A percentile compares a stretch with the other conserved stretches of the same genome.
These are phyloP conservation scores for Gynostemma pentaphyllum DNA, from an alignment of 306 rosid species.

Conservation along the genomic window DNA sequence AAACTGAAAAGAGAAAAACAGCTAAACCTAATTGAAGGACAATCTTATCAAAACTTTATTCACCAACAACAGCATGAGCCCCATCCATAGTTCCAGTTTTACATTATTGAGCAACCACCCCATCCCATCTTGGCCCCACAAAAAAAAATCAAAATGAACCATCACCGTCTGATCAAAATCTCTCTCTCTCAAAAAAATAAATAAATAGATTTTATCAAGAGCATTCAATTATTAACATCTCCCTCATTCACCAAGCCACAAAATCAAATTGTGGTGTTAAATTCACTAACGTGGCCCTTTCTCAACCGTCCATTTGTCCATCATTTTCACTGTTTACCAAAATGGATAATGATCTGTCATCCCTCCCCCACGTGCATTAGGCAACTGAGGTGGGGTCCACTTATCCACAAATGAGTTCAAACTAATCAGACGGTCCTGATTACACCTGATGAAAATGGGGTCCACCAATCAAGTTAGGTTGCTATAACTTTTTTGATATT, in stretches of 20 bases:
- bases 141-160: neutral
- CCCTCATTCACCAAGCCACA: slow-evolving; percentile 4
- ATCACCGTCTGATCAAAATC: neutral
- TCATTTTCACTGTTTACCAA: neutral
- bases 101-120: neutral
- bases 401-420: too few species aligned
- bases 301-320: neutral
- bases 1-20: neutral
- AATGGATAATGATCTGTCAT: too few species aligned
- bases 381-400: neutral
- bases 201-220: neutral
- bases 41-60: neutral
- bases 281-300: slow-evolving; percentile 3
- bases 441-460: neutral
- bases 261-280: neutral
- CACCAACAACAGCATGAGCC: neutral
- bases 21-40: neutral
- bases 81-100: neutral
- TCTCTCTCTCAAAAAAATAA: neutral
- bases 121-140: neutral
- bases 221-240: slow-evolving; percentile 4
- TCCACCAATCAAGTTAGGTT: neutral
- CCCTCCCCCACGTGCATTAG: neutral
- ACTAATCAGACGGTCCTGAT: too few species aligned
- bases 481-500: neutral